A percentile compares a stretch with the other conserved stretches of the same genome.
Conservation (phyloP, 768 basidiomycete genomes). For the Hysterangium stoloniferum region DNA sequence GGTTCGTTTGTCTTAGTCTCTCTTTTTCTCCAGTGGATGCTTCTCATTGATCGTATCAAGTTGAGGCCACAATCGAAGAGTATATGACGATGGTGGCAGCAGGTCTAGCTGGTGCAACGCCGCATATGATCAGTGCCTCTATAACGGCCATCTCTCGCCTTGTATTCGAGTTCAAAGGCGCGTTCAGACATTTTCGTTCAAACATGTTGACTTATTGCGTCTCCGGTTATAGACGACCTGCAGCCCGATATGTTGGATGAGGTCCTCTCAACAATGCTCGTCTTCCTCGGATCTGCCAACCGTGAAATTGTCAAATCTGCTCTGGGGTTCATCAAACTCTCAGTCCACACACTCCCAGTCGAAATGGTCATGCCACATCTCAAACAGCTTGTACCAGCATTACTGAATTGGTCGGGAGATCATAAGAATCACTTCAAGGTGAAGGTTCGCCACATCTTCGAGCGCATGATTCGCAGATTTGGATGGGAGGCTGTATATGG, state of each 20-base stretch:
- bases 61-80: conserved; percentile 74
- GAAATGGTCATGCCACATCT: conserved; percentile 74
- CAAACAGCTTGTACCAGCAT: conserved; percentile 67
- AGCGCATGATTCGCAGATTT: conserved; percentile 88
- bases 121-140: conserved; percentile 98
- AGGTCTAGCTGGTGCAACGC: conserved; percentile 85
- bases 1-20: conserved; percentile 19
- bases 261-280: conserved; percentile 75
- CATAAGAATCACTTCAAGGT: conserved; percentile 99
- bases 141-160: conserved; percentile 90
- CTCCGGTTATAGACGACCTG: conserved; percentile 45
- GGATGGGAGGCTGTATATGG: conserved; percentile 78
- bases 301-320: conserved; percentile 97
- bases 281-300: conserved; percentile 90
- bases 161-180: conserved; percentile 94
- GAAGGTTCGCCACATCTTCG: conserved; percentile 95
- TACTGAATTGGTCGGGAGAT: conserved; percentile 91
- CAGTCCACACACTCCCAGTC: conserved; percentile 73
- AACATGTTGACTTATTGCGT: neutral
- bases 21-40: conserved; percentile 10
- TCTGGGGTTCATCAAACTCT: conserved; percentile 90
- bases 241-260: conserved; percentile 70
- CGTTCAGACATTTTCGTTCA: conserved; percentile 12
- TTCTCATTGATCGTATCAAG: conserved; percentile 34
- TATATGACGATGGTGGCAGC: conserved; percentile 96